These are phyloP conservation scores for Trebouxia gelatinosa DNA, from an alignment of 163 green algal genomes.

Conservation along the genomic window DNA sequence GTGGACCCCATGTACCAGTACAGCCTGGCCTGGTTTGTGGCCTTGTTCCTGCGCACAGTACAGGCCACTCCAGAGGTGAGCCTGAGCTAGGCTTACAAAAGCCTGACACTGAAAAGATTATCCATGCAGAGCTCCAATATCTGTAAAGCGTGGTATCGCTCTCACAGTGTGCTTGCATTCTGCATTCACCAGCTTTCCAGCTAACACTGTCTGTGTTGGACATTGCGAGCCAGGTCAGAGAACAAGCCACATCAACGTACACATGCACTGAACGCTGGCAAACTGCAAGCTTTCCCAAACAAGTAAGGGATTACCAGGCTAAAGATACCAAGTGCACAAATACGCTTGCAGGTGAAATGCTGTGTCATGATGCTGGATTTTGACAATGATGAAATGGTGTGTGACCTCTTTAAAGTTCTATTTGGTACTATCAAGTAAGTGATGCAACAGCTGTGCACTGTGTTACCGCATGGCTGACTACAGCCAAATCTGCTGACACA, in stretches of 20 bases:
- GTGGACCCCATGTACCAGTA: constrained; percentile 94
- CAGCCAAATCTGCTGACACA: not conserved
- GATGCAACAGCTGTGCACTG: not conserved
- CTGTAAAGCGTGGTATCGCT: too few species aligned
- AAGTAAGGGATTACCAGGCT: not conserved
- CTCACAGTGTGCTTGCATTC: too few species aligned
- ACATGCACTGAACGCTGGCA: not conserved
- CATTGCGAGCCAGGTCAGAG: constrained; percentile 49
- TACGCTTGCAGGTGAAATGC: constrained; percentile 47
- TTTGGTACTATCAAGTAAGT: constrained; percentile 58
- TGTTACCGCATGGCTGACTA: not conserved
- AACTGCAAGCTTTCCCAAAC: not conserved
- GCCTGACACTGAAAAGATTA: too few species aligned
- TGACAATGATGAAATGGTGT: constrained; percentile 43
- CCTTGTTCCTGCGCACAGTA: constrained; percentile 73
- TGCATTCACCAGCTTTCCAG: constrained; percentile 57
- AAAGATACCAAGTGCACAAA: not conserved
- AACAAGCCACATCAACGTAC: not conserved
- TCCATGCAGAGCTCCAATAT: too few species aligned
- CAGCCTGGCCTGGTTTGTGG: constrained; percentile 71
- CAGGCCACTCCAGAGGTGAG: constrained; percentile 48
- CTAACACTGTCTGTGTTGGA: constrained; percentile 58
- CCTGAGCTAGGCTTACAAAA: too few species aligned
- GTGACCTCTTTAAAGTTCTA: constrained; percentile 48
- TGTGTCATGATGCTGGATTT: constrained; percentile 66